Evolutionary conservation across 73 alveolate genomes (phyloP).

Genomic region (Stentor coeruleus): DNA sequence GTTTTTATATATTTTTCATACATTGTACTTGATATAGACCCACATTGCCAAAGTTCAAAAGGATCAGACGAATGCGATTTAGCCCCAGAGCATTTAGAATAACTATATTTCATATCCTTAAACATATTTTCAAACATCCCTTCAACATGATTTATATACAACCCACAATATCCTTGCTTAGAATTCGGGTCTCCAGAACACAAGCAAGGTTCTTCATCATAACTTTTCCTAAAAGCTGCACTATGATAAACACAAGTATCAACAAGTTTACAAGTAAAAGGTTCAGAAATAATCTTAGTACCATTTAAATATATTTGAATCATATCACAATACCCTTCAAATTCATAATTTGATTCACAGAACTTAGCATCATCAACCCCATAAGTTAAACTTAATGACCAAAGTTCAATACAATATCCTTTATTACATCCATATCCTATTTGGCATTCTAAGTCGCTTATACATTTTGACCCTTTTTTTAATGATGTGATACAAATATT

Average conservation of each 20-base stretch:
- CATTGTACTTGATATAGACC: neutral
- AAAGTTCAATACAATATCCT: neutral
- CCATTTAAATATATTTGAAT: neutral
- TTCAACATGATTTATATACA: neutral
- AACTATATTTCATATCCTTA: neutral
- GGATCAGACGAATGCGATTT: neutral
- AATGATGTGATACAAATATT: neutral
- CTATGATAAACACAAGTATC: neutral
- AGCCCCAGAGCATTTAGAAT: neutral
- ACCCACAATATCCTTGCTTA: neutral
- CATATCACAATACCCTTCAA: neutral
- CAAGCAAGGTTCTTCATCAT: neutral
- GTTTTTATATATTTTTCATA: too few relatives aligned
- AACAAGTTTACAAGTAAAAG: neutral
- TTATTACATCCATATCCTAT: neutral
- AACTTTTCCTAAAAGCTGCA: neutral
- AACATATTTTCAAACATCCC: neutral
- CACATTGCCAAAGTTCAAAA: conserved; percentile 5
- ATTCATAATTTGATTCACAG: neutral
- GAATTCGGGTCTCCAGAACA: neutral
- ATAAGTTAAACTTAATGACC: neutral
- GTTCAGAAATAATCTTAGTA: neutral
- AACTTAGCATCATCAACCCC: neutral
- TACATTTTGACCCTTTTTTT: neutral
- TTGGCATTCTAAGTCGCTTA: neutral